Evolutionary conservation across 176 grass and related monocot genomes (phyloP).

Genomic region (Cenchrus purpureus): DNA sequence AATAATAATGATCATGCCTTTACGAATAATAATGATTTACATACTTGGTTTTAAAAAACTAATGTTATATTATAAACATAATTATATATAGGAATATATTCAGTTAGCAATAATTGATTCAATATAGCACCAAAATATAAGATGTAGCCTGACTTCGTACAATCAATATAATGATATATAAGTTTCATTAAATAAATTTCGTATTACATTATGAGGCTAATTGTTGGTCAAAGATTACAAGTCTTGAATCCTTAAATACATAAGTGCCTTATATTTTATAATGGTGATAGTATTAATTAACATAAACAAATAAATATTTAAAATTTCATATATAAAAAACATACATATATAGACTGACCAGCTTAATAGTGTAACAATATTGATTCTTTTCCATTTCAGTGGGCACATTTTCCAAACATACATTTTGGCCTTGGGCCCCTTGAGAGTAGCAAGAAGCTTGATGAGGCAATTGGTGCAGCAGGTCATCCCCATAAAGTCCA

Average conservation of each 20-base stretch:
- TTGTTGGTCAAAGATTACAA: not conserved
- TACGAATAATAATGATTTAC: too few relatives aligned
- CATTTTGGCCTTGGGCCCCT: conserved; percentile 49
- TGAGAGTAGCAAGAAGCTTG: conserved; percentile 51
- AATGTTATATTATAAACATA: not conserved
- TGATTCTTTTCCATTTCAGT: conserved; percentile 43
- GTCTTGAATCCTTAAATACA: not conserved
- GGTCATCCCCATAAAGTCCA: conserved; percentile 42
- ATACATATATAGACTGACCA: not conserved
- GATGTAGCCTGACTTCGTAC: not conserved
- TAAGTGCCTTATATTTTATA: not conserved
- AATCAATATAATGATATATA: not conserved
- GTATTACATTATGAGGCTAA: not conserved
- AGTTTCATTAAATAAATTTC: not conserved
- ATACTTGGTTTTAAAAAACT: not conserved
- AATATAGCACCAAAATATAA: not conserved
- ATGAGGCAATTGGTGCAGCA: conserved; percentile 36
- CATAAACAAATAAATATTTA: not conserved
- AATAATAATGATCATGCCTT: too few relatives aligned
- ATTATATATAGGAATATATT: not conserved
- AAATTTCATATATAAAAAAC: not conserved
- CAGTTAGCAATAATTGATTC: not conserved
- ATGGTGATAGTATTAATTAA: not conserved
- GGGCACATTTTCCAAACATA: conserved; percentile 69
- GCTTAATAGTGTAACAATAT: not conserved